Conservation (phyloP, 83 land plant genomes). For the Thuja plicata region DNA sequence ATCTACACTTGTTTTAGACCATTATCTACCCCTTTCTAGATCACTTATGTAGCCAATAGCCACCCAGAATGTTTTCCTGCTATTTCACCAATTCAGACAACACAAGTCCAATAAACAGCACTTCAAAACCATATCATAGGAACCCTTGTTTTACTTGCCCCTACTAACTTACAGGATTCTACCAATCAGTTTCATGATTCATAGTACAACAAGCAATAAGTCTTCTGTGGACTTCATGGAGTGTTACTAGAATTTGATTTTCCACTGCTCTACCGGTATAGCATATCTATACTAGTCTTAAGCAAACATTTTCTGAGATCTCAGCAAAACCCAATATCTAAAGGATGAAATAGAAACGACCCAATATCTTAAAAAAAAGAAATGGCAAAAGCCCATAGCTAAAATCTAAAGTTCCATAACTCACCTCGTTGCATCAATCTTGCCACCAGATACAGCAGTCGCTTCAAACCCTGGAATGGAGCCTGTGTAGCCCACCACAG, state of each 20-base stretch:
- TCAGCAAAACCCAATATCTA: not conserved
- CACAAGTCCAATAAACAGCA: not conserved
- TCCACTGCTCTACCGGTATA: not conserved
- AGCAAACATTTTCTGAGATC: not conserved
- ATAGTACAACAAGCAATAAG: not conserved
- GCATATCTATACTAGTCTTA: not conserved
- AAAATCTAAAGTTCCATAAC: not conserved
- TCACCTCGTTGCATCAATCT: conserved; percentile 57
- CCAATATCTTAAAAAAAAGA: not conserved
- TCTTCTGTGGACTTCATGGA: not conserved
- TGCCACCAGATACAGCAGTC: conserved; percentile 50
- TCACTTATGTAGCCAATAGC: not conserved
- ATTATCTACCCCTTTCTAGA: not conserved
- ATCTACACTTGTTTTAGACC: no score
- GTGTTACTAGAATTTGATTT: not conserved
- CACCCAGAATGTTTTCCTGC: not conserved
- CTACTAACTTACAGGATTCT: not conserved
- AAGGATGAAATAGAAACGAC: not conserved
- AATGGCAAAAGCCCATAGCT: not conserved
- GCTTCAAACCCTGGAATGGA: conserved; percentile 62
- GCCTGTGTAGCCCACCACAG: conserved; percentile 64
- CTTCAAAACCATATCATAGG: not conserved
- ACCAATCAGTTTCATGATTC: not conserved
- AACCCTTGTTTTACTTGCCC: not conserved
- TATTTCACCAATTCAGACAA: not conserved